Percentiles rank a stretch among this genome's conserved stretches.
These are phyloP conservation scores for Stemphylium lycopersici DNA, from an alignment of 2,329 filamentous ascomycete genomes.

Conservation along the genomic window DNA sequence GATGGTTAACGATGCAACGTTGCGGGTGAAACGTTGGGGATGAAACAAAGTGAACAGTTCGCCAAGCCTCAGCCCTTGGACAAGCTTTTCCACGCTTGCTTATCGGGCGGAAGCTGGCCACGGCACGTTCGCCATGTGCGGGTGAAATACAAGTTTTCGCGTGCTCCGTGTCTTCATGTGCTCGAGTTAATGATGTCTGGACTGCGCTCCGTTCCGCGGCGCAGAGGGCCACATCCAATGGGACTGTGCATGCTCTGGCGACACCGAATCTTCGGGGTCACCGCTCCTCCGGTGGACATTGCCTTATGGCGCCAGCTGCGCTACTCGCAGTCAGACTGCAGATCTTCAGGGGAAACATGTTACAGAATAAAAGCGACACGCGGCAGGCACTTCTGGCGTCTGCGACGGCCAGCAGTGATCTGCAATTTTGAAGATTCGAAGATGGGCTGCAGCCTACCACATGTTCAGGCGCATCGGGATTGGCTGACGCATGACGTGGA, in stretches of 20 bases:
- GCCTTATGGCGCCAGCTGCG: too few species aligned
- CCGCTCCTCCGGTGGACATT: too few species aligned
- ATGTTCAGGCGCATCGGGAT: background rate
- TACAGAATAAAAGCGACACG: background rate
- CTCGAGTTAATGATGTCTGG: too few species aligned
- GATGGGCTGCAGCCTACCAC: slow-evolving; percentile 1
- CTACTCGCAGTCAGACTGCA: background rate
- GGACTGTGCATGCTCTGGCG: too few species aligned
- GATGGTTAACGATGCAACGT: too few species aligned
- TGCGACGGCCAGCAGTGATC: background rate
- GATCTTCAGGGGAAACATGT: background rate
- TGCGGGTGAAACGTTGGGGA: background rate
- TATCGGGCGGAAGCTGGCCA: slow-evolving; percentile 9
- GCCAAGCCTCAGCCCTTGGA: slow-evolving; percentile 12
- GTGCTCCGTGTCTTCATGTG: background rate
- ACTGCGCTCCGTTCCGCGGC: background rate
- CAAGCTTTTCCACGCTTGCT: slow-evolving; percentile 18
- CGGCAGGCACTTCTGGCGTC: slow-evolving; percentile 2
- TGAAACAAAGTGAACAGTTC: slow-evolving; percentile 9
- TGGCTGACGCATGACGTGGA: slow-evolving; percentile 10
- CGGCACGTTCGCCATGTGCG: background rate
- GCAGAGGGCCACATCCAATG: too few species aligned
- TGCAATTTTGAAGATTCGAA: background rate
- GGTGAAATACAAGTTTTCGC: background rate
- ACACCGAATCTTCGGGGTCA: background rate